Conservation (phyloP, 2,329 filamentous ascomycete species). For the Acrocalymma vagum region DNA sequence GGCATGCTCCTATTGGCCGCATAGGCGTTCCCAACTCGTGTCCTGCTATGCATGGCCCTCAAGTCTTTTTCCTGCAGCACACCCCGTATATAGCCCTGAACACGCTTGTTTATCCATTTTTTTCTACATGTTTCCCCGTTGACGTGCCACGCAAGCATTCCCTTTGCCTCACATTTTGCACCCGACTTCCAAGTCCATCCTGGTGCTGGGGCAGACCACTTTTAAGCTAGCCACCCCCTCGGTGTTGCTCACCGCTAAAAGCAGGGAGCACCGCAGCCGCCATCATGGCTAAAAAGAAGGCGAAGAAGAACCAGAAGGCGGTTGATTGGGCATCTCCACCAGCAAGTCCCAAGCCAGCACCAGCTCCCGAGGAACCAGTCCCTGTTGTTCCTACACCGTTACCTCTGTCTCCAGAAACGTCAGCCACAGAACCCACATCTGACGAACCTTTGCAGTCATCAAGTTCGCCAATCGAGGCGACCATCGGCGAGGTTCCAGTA, state of each 20-base stretch:
- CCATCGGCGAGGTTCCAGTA: conserved; percentile 22
- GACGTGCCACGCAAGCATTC: conserved; percentile 49
- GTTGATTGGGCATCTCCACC: conserved; percentile 37
- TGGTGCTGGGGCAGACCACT: conserved; percentile 38
- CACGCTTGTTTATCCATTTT: conserved; percentile 41
- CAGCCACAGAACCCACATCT: conserved; percentile 22
- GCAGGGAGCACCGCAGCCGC: conserved; percentile 29
- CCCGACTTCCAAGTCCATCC: conserved; percentile 20
- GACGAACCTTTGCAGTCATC: conserved; percentile 24
- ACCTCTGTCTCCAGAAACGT: conserved; percentile 25
- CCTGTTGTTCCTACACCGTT: conserved; percentile 23
- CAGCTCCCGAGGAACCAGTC: conserved; percentile 28
- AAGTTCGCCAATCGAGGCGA: conserved; percentile 24
- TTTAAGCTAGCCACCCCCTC: conserved; percentile 18
- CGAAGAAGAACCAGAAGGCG: conserved; percentile 38
- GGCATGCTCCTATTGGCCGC: conserved; percentile 39
- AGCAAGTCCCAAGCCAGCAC: conserved; percentile 27
- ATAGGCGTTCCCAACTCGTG: conserved; percentile 33
- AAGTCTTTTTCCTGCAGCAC: conserved; percentile 32
- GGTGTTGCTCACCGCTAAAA: conserved; percentile 26
- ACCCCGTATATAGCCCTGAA: conserved; percentile 45
- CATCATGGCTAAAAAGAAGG: conserved; percentile 45
- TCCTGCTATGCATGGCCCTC: conserved; percentile 37
- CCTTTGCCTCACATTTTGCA: conserved; percentile 33
- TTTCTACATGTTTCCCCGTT: conserved; percentile 38